Conservation (phyloP, 371 early-diverging fungal species). For the Rhizopus microsporus region DNA sequence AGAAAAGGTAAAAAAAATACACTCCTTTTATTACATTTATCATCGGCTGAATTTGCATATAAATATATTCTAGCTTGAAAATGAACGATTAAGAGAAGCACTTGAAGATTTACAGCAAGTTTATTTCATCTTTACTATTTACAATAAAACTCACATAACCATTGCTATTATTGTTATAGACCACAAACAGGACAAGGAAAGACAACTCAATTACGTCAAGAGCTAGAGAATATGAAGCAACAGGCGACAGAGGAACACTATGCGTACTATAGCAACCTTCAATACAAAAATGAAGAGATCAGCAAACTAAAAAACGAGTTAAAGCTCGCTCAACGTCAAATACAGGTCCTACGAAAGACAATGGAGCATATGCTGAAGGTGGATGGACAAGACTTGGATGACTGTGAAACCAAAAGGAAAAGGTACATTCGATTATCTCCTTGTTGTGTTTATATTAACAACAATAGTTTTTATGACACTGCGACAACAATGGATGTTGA, state of each 20-base stretch:
- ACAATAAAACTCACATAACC: not conserved
- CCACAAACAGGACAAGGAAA: not conserved
- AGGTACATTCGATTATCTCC: constrained; percentile 1
- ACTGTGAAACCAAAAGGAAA: constrained; percentile 3
- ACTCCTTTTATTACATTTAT: not conserved
- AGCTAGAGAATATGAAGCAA: constrained; percentile 4
- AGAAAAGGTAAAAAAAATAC: not conserved
- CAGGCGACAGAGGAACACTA: constrained; percentile 11
- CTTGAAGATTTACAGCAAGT: not conserved
- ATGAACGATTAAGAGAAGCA: constrained; percentile 1
- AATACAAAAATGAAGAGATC: constrained; percentile 23
- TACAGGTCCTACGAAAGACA: constrained; percentile 33
- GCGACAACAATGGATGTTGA: not conserved
- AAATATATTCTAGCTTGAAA: constrained; percentile 3
- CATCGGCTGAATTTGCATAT: not conserved
- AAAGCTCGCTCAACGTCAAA: constrained; percentile 32
- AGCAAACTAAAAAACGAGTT: constrained; percentile 23
- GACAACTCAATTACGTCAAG: constrained; percentile 28
- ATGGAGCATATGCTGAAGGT: constrained; percentile 42
- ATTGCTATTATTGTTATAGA: not conserved
- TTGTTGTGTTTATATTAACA: not conserved
- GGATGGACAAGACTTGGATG: constrained; percentile 24
- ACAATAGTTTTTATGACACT: not conserved
- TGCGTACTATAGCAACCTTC: constrained; percentile 12
- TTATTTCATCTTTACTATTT: not conserved